Evolutionary conservation across 2,329 filamentous ascomycete genomes (phyloP), one percentile per base, ranked within the genome.

Genomic region (Colletotrichum lini): DNA sequence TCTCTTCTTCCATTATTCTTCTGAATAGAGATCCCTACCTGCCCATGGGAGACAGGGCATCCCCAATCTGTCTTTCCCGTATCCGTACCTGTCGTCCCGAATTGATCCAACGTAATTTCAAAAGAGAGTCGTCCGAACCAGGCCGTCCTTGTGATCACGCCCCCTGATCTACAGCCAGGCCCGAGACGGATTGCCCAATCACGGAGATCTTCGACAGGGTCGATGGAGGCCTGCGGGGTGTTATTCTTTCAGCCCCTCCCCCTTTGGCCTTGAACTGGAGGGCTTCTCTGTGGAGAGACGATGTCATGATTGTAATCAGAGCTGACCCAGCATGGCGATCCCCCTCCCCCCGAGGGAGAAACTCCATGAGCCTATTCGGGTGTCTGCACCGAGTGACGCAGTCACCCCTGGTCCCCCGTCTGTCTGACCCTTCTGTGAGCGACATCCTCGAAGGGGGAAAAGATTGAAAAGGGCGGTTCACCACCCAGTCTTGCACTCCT

Each of bases 81-180:
- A 67, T 63, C 50, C 45, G 64, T 52, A 50, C 18, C 64, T 58
- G 68, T 63, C 68, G 68, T 71, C 65, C 65, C 65, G 61, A 62
- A 35, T 49, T 53, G 57, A 58, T 44, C 40, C 58, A 23, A 23
- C n/a, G 52, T 42, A 59, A 68, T 63, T 59, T 63, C 21, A 54
- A 45, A 45, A 15, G 61, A 58, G 45, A 40, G 2, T 21, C 57
- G 26, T 58, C 49, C 40, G 38, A 71, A 26, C 68, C 35, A 58
- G 68, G 50, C 50, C 67, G 63, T 65, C 45, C 66, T 50, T 50
- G 66, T 69, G 54, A 65, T 53, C 52, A 72, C 71, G 21, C 68
- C 74, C 30, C n/a, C 68, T 75, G 21, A 72, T 77, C 35, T 52
- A 76, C 21, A 72, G 52, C 65, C 42, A 56, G n/a, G 9, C n/a